Base-by-base conservation (phyloP, 2,329 filamentous ascomycete species). In the Penicillium sp. region DNA sequence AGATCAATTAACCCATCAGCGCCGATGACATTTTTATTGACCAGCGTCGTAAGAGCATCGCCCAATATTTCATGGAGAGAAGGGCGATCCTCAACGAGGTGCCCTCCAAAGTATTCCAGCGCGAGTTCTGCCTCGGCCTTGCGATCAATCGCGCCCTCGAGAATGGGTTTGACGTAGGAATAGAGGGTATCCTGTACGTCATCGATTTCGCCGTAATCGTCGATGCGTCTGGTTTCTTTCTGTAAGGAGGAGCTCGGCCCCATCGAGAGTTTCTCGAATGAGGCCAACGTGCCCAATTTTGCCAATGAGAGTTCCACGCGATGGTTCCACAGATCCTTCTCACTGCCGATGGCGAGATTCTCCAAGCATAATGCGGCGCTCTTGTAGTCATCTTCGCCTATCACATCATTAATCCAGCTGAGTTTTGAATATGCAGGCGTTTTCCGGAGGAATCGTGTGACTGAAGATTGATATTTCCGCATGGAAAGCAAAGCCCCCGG, bases 371-470 rank as follows among this genome's bases (percentile, higher is more conserved):
- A 72, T 4, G 85, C 84, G 9, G 91, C 90, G 46, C 81, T 78
- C 10, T 80, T 74, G 52, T 89, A 89, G 58, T 95, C 82, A 48
- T 82, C 77, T 63, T 93, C 87, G 20, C 80, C 78, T 50, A 83
- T 77, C 6, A 97, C 78, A 63, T 97, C 90, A 64, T 98, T 94
- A 71, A 98, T 95, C 93, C 93, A 98, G 40, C 85, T 84, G 36
- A 98, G 77, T 59, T 88, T 88, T 23, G 85, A 84, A 51, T 89
- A 81, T 51, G 83, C 77, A 0, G 82, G 79, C 53, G 83, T 80
- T 45, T 80, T 83, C 34, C 87, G 81, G 39, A 98, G 75, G 60
- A 89, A 98, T 42, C 77, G 76, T 0, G 89, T 95, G 45, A 95
- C 79, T 60, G 82, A 85, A 41, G 79, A 71, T 55, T 82, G 82